Percentiles rank a stretch among this genome's conserved stretches.
These are phyloP conservation scores for Pascua sp. DNA, from an alignment of 1,284 basidiomycete genomes.

Conservation along the genomic window DNA sequence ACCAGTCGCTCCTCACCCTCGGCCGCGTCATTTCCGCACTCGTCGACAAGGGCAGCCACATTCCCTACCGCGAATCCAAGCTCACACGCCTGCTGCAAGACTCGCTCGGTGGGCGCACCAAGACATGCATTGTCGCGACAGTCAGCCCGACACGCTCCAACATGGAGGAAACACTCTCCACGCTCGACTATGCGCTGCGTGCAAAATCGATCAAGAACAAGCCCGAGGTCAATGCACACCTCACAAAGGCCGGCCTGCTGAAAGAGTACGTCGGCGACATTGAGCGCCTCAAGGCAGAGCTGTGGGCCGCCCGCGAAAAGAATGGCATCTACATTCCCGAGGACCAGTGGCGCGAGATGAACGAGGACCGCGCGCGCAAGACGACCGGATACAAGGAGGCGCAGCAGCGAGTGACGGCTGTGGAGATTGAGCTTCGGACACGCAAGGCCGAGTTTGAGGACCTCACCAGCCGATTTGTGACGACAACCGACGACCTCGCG, in stretches of 20 bases:
- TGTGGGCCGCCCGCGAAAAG: conserved; percentile 82
- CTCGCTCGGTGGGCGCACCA: conserved; percentile 95
- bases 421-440: conserved; percentile 73
- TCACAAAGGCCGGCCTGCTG: conserved; percentile 86
- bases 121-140: conserved; percentile 97
- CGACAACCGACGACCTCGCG: conserved; percentile 69
- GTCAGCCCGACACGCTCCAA: conserved; percentile 87
- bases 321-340: conserved; percentile 90
- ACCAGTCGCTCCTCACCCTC: conserved; percentile 91
- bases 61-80: conserved; percentile 87
- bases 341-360: conserved; percentile 81
- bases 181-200: conserved; percentile 92
- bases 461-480: conserved; percentile 70
- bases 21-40: conserved; percentile 96
- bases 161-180: conserved; percentile 95
- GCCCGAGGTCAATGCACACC: conserved; percentile 90
- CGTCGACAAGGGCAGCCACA: conserved; percentile 84
- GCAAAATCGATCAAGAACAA: conserved; percentile 96
- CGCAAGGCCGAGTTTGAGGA: conserved; percentile 89
- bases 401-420: conserved; percentile 71
- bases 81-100: conserved; percentile 97
- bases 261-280: conserved; percentile 97
- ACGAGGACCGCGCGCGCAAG: conserved; percentile 67
- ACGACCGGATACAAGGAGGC: conserved; percentile 75
- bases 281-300: conserved; percentile 84